phyloP scores from a whole-genome alignment of 768 basidiomycete species.

The Russula sp. region DNA sequence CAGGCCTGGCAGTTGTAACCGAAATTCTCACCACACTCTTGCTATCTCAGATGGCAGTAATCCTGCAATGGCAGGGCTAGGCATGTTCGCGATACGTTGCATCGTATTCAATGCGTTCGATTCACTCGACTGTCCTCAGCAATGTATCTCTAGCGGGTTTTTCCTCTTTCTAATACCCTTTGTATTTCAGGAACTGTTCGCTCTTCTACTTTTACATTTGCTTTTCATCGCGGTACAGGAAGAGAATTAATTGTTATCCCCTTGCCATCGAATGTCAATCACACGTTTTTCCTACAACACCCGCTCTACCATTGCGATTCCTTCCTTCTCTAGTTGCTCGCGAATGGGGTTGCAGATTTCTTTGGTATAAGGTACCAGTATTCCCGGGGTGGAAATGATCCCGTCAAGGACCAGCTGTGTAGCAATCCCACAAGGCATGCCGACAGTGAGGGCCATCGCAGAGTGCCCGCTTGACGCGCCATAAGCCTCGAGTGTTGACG shows the following conservation, averaged over 20 bases:
- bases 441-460: conserved; percentile 91
- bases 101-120: neutral
- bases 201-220: neutral
- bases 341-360: conserved; percentile 78
- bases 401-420: conserved; percentile 90
- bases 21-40: conserved; percentile 75
- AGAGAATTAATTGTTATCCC: neutral
- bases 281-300: conserved; percentile 46
- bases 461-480: conserved; percentile 76
- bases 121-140: neutral
- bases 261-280: neutral
- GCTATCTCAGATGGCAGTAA: conserved; percentile 67
- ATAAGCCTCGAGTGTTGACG: conserved; percentile 88
- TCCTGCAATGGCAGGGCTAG: conserved; percentile 50
- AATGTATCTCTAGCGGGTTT: conserved; percentile 22
- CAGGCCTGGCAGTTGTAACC: conserved; percentile 62
- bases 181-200: conserved; percentile 15
- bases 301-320: conserved; percentile 68
- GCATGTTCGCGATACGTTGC: neutral
- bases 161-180: neutral
- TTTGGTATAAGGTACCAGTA: conserved; percentile 83
- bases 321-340: conserved; percentile 65
- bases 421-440: conserved; percentile 92
- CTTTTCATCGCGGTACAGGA: neutral
- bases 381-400: conserved; percentile 69